Conservation (phyloP, 192 early-diverging fungal species). For the Backusella macrospora region DNA sequence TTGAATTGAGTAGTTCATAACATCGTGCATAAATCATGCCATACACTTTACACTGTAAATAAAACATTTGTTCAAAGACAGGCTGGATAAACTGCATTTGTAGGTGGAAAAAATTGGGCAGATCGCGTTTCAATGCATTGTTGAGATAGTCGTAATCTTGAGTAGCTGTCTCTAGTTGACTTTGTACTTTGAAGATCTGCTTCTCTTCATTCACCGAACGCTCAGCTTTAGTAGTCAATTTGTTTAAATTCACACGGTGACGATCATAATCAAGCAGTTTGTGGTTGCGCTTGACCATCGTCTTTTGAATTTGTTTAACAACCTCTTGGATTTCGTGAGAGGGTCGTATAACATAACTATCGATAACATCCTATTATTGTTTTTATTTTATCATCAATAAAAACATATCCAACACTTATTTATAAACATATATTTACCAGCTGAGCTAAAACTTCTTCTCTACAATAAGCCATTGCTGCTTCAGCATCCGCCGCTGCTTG, state of each 20-base stretch:
- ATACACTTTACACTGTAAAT: conserved; percentile 81
- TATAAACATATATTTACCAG: conserved; percentile 45
- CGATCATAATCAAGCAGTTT: conserved; percentile 95
- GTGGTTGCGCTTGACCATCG: conserved; percentile 88
- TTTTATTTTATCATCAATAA: neutral
- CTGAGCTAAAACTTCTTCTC: conserved; percentile 64
- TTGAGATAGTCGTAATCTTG: conserved; percentile 86
- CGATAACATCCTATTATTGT: conserved; percentile 60
- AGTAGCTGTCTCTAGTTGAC: conserved; percentile 75
- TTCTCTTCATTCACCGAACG: conserved; percentile 66
- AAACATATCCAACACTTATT: neutral
- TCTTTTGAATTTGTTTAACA: conserved; percentile 77
- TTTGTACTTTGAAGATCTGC: conserved; percentile 58
- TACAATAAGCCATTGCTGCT: conserved; percentile 49
- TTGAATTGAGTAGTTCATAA: conserved; percentile 52
- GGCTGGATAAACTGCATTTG: conserved; percentile 82
- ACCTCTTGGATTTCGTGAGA: conserved; percentile 74
- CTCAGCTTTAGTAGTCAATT: conserved; percentile 71
- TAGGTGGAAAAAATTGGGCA: conserved; percentile 80
- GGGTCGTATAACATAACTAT: conserved; percentile 78
- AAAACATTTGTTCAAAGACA: conserved; percentile 83
- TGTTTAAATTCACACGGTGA: conserved; percentile 69
- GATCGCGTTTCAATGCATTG: conserved; percentile 75
- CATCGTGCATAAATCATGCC: conserved; percentile 64
- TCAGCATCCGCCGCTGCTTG: conserved; percentile 58